Percentiles rank a stretch among this genome's conserved stretches.
These are phyloP conservation scores for Xylariaceae sp. DNA, from an alignment of 2,329 filamentous ascomycete species.

Conservation along the genomic window DNA sequence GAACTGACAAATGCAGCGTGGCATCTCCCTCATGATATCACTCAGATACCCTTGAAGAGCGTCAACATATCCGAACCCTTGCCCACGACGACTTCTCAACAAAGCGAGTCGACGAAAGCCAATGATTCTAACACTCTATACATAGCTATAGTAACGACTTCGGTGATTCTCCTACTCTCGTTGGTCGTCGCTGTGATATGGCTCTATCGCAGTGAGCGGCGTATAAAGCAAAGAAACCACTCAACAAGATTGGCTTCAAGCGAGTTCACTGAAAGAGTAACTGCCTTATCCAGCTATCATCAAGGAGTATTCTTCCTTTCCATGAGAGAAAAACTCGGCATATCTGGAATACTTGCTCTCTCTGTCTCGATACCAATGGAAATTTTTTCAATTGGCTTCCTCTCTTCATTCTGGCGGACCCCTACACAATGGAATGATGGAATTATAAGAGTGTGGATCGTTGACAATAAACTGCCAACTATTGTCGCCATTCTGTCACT, in stretches of 20 bases:
- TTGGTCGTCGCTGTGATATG: not conserved
- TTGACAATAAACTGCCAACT: constrained; percentile 2
- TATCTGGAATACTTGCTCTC: not conserved
- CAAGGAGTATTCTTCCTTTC: not conserved
- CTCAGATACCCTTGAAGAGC: too few species aligned
- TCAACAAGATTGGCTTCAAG: not conserved
- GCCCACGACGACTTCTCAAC: too few species aligned
- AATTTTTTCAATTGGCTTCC: constrained; percentile 1
- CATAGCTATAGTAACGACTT: not conserved
- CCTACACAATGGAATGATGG: constrained; percentile 1
- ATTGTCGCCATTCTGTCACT: constrained; percentile 2
- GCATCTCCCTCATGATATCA: too few species aligned
- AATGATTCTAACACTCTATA: not conserved
- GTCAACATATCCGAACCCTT: too few species aligned
- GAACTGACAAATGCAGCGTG: too few species aligned
- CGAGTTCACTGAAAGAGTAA: not conserved
- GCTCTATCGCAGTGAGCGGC: not conserved
- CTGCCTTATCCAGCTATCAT: not conserved
- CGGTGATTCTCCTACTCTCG: not conserved
- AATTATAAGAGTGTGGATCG: not conserved
- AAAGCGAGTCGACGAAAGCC: too few species aligned
- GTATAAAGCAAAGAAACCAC: not conserved
- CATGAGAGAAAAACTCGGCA: constrained; percentile 1
- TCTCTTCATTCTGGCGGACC: constrained; percentile 2
- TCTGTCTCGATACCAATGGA: constrained; percentile 1